phyloP scores from a whole-genome alignment of 257 asterid genomes.

The Salvia miltiorrhiza region DNA sequence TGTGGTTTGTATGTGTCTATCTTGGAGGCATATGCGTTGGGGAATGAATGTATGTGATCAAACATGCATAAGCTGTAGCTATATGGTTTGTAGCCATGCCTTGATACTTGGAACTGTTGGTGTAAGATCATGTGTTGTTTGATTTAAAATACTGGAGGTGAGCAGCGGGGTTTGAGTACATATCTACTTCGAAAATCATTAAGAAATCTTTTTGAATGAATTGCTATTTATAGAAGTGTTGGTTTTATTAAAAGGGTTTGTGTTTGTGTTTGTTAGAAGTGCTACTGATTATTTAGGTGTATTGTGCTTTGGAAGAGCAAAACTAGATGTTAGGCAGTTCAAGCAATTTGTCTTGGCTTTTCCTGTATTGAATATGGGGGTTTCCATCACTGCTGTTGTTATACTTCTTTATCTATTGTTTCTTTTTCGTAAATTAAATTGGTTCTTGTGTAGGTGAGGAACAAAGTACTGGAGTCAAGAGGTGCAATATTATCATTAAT shows the following conservation, averaged over 20 bases:
- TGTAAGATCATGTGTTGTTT: background rate
- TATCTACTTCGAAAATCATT: background rate
- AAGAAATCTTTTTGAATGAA: background rate
- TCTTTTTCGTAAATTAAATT: constrained; percentile 6
- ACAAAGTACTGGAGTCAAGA: constrained; percentile 86
- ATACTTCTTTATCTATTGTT: background rate
- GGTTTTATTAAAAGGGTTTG: background rate
- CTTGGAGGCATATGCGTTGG: background rate
- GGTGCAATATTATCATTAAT: constrained; percentile 77
- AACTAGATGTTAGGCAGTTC: background rate
- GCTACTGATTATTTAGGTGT: background rate
- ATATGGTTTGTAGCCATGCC: background rate
- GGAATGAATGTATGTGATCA: background rate
- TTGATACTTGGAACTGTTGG: background rate
- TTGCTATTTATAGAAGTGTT: background rate
- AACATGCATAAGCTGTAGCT: background rate
- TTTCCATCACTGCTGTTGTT: background rate
- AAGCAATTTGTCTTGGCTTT: background rate
- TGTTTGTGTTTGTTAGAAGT: background rate
- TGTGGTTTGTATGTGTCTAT: background rate
- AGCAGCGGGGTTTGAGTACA: background rate
- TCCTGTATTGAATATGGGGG: constrained; percentile 3
- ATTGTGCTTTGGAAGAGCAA: background rate
- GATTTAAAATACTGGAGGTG: background rate
- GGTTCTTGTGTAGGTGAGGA: constrained; percentile 59